Evolutionary conservation across 169 alveolate genomes (phyloP), one percentile per base, ranked within the genome.

Genomic region (Plasmodium malariae): DNA sequence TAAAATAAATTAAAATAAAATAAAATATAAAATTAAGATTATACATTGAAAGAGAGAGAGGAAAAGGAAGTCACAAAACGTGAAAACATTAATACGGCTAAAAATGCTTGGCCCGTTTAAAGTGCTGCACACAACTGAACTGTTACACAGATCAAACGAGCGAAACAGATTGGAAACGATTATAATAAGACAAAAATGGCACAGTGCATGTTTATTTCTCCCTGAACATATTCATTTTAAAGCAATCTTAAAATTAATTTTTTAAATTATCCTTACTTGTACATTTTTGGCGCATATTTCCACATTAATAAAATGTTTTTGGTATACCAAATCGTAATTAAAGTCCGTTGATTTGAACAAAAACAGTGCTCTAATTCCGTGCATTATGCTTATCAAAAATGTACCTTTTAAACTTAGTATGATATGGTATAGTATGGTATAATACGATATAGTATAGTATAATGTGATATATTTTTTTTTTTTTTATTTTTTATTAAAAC

Each of bases 251-350:
- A 9, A 45, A 45, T 11, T 45, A 45, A 45, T 11, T 11, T 45
- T 45, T 17, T 45, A 45, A 45, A 1, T 45, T 68, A 11, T 37
- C 14, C 40, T 45, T 62, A 60, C 78, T 36, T 76, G 89, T 21
- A 36, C 17, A 76, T 65, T 26, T 30, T 32, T 62, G 48, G 76
- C 76, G 34, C 59, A 76, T 34, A 62, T 43, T 32, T 74, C 88
- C 54, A 76, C 26, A 34, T 62, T 76, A 54, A 51, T 19, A 36
- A 76, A 76, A 24, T 4, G 28, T 67, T 51, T 76, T 17, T 60
- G 32, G 11, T 76, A 76, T 62, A 76, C 28, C 88, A 76, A 19
- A 32, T 30, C 30, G 30, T 43, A 54, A 12, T 24, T 21, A n/a
- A 12, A 48, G 7, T 51, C 28, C 14, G 48, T 34, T 12, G 69